phyloP scores from a whole-genome alignment of 805 yeast species.

The Saccharomycopsis selenospora region DNA sequence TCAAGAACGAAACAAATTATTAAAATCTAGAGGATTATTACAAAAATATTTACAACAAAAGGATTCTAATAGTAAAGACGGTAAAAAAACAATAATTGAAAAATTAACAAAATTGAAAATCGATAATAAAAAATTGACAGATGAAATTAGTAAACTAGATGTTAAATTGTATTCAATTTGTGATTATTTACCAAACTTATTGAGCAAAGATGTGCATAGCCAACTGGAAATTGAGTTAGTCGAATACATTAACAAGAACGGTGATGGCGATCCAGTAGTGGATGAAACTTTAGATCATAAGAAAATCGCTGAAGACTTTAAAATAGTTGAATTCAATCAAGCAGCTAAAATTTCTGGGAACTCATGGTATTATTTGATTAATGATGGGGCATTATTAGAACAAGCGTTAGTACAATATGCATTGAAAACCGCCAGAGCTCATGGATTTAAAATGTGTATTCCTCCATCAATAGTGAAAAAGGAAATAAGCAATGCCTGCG shows the following conservation, averaged over 20 bases:
- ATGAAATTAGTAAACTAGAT: constrained; percentile 4
- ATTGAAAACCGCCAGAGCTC: constrained; percentile 50
- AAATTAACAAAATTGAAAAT: constrained; percentile 25
- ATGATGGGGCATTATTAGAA: constrained; percentile 83
- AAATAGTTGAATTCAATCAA: constrained; percentile 57
- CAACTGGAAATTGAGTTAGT: constrained; percentile 35
- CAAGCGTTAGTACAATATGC: constrained; percentile 85
- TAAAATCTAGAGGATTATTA: background rate
- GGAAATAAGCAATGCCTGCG: constrained; percentile 81
- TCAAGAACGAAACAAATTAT: constrained; percentile 22
- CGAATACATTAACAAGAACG: constrained; percentile 39
- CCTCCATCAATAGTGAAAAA: constrained; percentile 85
- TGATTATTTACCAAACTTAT: constrained; percentile 55
- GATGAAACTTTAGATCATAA: constrained; percentile 49
- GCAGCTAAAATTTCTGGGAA: constrained; percentile 74
- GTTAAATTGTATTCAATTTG: constrained; percentile 26
- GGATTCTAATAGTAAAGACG: constrained; percentile 28
- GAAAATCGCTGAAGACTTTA: constrained; percentile 57
- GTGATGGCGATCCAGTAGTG: constrained; percentile 20
- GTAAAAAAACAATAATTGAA: constrained; percentile 24
- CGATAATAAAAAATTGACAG: constrained; percentile 23
- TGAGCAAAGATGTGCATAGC: constrained; percentile 41
- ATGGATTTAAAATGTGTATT: constrained; percentile 61
- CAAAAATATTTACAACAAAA: constrained; percentile 16
- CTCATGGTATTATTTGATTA: constrained; percentile 79